Base-by-base conservation (phyloP, 2,329 filamentous ascomycete genomes). In the Elsinoe arachidis region DNA sequence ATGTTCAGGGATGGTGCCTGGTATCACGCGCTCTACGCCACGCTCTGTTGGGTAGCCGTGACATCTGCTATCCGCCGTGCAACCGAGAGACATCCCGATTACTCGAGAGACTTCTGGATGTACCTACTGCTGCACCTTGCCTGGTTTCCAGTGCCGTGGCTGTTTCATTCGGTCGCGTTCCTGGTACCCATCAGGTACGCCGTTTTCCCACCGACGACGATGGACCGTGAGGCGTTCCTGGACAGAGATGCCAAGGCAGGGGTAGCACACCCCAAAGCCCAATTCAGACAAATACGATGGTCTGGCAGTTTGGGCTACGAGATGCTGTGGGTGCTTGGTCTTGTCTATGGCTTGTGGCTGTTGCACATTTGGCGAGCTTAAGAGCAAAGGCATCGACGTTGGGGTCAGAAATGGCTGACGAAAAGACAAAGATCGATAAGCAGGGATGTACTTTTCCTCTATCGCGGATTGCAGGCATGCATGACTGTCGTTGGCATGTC, bases 111-210 rank as follows among this genome's bases (percentile, higher is more conserved):
- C 2, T 51, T 34, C 23, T 51, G 46, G 46, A 34, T 15, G 23
- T 76, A 75, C 62, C 70, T 85, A 3, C 65, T 85, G 39, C 83
- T 80, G 0, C 80, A 84, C 65, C 80, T 80, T 11, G 80, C 79
- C 69, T 85, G 82, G 82, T 81, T 81, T 5, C 82, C 82, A 0
- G 63, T 83, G 43, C 78, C 80, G 0, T 83, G 81, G 69, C 63
- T 82, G 10, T 54, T 59, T 34, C 51, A 44, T 33, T 57, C 43
- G 39, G 59, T 58, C 11, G 59, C 59, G 14, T 59, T 61, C 49
- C 46, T 46, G 38, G 55, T 55, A 2, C 83, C 83, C 0, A 74
- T 86, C 46, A 73, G 74, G 1, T 86, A 86, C 64, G 80, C 81
- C 21, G 78, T 85, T 56, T 78, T 79, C 61, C 83, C 83, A 0